Conservation (phyloP, 164 flowering plant genomes). For the Macadamia integrifolia region DNA sequence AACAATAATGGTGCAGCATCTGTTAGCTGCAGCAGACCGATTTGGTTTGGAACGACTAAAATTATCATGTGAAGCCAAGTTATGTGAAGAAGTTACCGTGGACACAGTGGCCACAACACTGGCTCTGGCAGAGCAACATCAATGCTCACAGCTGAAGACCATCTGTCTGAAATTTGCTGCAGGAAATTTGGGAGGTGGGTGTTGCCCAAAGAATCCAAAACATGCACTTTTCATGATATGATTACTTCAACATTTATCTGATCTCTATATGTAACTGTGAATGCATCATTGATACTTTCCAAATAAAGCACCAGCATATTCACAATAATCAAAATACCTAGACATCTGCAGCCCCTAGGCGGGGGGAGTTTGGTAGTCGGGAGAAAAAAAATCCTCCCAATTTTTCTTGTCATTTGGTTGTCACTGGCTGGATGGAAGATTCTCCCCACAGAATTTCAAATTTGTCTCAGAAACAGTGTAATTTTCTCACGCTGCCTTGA, state of each 20-base stretch:
- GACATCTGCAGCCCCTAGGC: no score
- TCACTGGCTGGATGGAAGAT: no score
- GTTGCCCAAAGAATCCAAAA: conserved; percentile 26
- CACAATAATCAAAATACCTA: not conserved
- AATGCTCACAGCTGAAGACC: conserved; percentile 59
- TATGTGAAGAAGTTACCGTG: conserved; percentile 59
- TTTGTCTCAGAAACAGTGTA: no score
- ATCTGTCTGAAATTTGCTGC: conserved; percentile 79
- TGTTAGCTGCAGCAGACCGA: conserved; percentile 86
- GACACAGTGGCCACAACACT: conserved; percentile 83
- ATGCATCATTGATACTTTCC: conserved; percentile 3
- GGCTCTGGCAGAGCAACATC: conserved; percentile 86
- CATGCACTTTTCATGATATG: conserved; percentile 30
- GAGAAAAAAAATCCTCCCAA: no score
- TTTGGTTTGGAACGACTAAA: conserved; percentile 74
- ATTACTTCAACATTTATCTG: conserved; percentile 5
- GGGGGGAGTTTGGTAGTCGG: no score
- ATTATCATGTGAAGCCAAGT: conserved; percentile 66
- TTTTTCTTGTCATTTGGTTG: no score
- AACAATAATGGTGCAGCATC: conserved; percentile 71
- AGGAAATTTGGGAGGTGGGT: conserved; percentile 82
- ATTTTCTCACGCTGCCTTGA: no score
- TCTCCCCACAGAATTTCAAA: no score
- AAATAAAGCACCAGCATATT: not conserved
- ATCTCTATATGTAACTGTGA: not conserved